phyloP scores from a whole-genome alignment of 805 yeast species.

The Cyberlindnera japonica region DNA sequence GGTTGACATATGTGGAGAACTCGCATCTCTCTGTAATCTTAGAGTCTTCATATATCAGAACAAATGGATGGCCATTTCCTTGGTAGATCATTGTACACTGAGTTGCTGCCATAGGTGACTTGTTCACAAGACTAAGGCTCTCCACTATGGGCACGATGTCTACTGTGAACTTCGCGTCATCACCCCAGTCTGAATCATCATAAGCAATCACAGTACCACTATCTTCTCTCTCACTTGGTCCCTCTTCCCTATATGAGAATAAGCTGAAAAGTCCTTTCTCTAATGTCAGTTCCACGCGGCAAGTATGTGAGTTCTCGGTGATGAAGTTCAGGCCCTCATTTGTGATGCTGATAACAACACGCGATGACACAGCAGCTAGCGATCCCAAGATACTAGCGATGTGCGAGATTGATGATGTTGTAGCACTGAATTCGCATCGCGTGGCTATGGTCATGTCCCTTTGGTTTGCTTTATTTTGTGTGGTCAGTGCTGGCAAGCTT shows the following conservation, averaged over 20 bases:
- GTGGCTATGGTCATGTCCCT: too few species aligned
- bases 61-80: constrained; percentile 51
- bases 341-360: constrained; percentile 41
- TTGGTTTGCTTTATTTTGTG: too few species aligned
- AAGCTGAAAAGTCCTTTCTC: constrained; percentile 36
- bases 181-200: constrained; percentile 18
- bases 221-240: neutral
- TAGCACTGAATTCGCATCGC: constrained; percentile 35
- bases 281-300: constrained; percentile 33
- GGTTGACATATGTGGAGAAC: constrained; percentile 40
- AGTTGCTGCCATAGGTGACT: constrained; percentile 29
- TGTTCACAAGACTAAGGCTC: constrained; percentile 43
- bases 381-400: constrained; percentile 43
- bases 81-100: constrained; percentile 50
- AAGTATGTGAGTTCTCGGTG: constrained; percentile 43
- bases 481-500: too few species aligned
- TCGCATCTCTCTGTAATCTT: constrained; percentile 55
- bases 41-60: constrained; percentile 51
- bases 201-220: constrained; percentile 12
- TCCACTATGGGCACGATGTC: constrained; percentile 47
- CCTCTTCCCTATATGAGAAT: constrained; percentile 20
- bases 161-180: constrained; percentile 34
- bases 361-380: constrained; percentile 36
- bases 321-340: constrained; percentile 50
- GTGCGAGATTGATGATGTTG: constrained; percentile 44